Percentiles rank a stretch among this genome's conserved stretches.
Conservation (phyloP, 202 grass and related monocot species). For the Bolboschoenoplectus hybrid region DNA sequence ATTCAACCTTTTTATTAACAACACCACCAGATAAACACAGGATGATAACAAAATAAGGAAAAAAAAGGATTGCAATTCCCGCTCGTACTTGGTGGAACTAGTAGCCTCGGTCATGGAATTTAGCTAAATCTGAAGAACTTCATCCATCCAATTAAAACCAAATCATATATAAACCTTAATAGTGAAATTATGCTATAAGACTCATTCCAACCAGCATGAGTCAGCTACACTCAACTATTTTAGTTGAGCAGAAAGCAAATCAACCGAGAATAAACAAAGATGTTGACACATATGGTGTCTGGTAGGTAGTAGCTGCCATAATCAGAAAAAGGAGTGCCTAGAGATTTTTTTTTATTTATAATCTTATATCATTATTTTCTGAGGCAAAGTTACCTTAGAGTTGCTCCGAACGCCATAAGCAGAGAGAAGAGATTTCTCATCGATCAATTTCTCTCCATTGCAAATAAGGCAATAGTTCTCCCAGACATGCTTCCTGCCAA, state of each 20-base stretch:
- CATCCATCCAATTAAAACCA: neutral
- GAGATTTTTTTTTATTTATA: neutral
- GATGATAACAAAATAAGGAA: neutral
- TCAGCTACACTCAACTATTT: neutral
- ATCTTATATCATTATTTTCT: neutral
- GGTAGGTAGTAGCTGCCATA: neutral
- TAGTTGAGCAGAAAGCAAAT: slow-evolving; percentile 5
- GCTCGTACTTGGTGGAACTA: neutral
- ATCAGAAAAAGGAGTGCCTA: neutral
- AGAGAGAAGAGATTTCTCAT: slow-evolving; percentile 70
- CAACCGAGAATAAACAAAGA: neutral
- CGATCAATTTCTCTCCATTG: slow-evolving; percentile 68
- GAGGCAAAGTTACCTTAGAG: slow-evolving; percentile 64
- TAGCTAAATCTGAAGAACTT: neutral
- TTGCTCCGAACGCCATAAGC: slow-evolving; percentile 59
- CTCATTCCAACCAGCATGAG: neutral
- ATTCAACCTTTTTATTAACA: neutral
- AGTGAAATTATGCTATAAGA: slow-evolving; percentile 8
- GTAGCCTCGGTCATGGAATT: neutral
- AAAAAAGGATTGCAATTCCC: neutral
- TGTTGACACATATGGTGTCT: neutral
- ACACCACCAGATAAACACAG: neutral
- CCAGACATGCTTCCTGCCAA: slow-evolving; percentile 84
- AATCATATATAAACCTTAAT: neutral
- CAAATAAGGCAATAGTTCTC: slow-evolving; percentile 68